These are phyloP conservation scores for Suillus alpinus DNA, from an alignment of 768 basidiomycete genomes.

Conservation along the genomic window DNA sequence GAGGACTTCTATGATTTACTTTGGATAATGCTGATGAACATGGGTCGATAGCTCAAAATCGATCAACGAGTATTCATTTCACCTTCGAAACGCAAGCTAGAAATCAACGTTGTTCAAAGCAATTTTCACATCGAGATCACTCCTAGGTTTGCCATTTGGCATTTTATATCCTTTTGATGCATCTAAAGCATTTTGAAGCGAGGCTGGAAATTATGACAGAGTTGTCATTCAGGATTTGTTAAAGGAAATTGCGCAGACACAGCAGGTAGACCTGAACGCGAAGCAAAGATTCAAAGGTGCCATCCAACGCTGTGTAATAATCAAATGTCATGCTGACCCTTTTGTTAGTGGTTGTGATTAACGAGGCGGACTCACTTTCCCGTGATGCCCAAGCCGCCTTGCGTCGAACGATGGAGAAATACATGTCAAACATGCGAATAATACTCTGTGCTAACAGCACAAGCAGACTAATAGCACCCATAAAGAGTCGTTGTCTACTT, in stretches of 20 bases:
- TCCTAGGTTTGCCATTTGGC: constrained; percentile 63
- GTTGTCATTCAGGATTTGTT: constrained; percentile 95
- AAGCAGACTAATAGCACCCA: constrained; percentile 92
- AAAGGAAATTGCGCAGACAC: constrained; percentile 98
- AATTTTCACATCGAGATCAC: constrained; percentile 99
- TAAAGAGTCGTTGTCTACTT: constrained; percentile 91
- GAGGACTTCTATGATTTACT: constrained; percentile 12
- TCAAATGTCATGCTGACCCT: constrained; percentile 2
- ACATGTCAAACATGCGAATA: constrained; percentile 96
- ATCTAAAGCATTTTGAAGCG: constrained; percentile 45
- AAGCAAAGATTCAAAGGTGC: constrained; percentile 96
- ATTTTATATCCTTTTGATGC: neutral
- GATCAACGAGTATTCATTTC: constrained; percentile 96
- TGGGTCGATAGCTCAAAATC: constrained; percentile 78
- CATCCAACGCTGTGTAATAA: neutral
- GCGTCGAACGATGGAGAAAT: constrained; percentile 98
- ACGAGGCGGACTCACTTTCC: constrained; percentile 92
- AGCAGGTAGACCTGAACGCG: constrained; percentile 94
- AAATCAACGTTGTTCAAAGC: constrained; percentile 95
- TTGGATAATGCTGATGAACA: neutral
- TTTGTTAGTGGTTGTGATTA: constrained; percentile 87
- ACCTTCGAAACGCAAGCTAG: constrained; percentile 89
- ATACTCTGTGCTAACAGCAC: constrained; percentile 97
- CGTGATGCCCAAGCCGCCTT: constrained; percentile 97
- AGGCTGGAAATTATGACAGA: constrained; percentile 93